Conservation (phyloP, 768 basidiomycete species). For the Lentinula aciculospora region DNA sequence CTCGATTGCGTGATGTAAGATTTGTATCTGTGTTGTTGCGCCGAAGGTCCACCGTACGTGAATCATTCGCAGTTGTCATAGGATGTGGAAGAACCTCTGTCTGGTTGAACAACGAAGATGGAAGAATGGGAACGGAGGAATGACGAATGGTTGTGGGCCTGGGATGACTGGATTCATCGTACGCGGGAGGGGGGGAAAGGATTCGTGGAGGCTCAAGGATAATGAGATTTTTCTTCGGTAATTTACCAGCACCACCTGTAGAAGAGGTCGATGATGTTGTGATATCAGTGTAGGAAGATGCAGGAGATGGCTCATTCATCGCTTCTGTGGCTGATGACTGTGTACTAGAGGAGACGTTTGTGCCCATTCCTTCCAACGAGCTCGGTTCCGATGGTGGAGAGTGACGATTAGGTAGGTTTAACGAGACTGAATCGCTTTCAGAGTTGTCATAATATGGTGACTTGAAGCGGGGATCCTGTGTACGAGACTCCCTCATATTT, state of each 20-base stretch:
- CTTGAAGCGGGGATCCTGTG: background rate
- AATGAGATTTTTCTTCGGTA: background rate
- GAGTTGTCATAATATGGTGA: background rate
- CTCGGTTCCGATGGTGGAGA: background rate
- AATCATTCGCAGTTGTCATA: constrained; percentile 7
- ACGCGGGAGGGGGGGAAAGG: background rate
- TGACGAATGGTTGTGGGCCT: background rate
- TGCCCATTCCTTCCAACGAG: background rate
- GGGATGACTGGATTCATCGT: background rate
- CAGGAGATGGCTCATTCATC: background rate
- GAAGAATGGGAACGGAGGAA: background rate
- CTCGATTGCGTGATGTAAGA: background rate
- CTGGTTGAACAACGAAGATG: background rate
- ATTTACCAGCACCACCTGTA: background rate
- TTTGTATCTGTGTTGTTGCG: background rate
- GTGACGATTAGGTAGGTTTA: background rate
- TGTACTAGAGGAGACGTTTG: background rate
- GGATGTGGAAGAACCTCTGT: constrained; percentile 8
- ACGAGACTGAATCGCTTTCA: background rate
- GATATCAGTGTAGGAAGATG: background rate
- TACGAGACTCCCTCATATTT: background rate
- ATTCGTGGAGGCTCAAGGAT: constrained; percentile 1
- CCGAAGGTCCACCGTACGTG: background rate
- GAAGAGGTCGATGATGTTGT: background rate
- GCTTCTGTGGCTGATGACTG: background rate